Evolutionary conservation across 164 flowering plant species (phyloP).

Genomic region (Sextonia rubra): DNA sequence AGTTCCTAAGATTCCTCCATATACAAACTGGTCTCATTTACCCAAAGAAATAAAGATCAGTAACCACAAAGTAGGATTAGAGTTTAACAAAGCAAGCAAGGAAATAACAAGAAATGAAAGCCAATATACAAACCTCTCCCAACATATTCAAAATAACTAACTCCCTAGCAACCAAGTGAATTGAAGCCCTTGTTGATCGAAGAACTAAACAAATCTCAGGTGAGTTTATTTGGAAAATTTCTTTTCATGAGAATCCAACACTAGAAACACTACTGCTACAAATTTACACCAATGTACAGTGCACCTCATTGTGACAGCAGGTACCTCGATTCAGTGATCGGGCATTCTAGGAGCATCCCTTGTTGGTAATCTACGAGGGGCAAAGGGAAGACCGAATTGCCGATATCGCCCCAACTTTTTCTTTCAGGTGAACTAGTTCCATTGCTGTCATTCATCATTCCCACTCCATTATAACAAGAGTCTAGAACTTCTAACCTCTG

Average conservation of each 20-base stretch:
- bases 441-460: slow-evolving; percentile 22
- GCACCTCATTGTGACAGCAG: slow-evolving; percentile 18
- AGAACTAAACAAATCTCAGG: slow-evolving; percentile 6
- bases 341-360: slow-evolving; percentile 21
- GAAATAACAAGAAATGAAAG: background rate
- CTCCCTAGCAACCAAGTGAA: background rate
- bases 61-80: background rate
- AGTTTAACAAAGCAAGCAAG: background rate
- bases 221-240: slow-evolving; percentile 10
- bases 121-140: background rate
- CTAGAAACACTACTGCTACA: slow-evolving; percentile 14
- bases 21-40: background rate
- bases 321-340: slow-evolving; percentile 28
- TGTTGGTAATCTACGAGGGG: slow-evolving; percentile 29
- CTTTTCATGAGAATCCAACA: slow-evolving; percentile 7
- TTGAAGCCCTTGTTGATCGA: background rate
- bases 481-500: slow-evolving; percentile 23
- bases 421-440: slow-evolving; percentile 33
- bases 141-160: background rate
- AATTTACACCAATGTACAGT: slow-evolving; percentile 22
- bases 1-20: slow-evolving; percentile 1
- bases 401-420: slow-evolving; percentile 37
- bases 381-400: slow-evolving; percentile 28
- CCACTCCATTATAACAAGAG: slow-evolving; percentile 27
- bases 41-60: background rate